These are phyloP conservation scores for Malus hybrid DNA, from an alignment of 331 rosid genomes.

Conservation along the genomic window DNA sequence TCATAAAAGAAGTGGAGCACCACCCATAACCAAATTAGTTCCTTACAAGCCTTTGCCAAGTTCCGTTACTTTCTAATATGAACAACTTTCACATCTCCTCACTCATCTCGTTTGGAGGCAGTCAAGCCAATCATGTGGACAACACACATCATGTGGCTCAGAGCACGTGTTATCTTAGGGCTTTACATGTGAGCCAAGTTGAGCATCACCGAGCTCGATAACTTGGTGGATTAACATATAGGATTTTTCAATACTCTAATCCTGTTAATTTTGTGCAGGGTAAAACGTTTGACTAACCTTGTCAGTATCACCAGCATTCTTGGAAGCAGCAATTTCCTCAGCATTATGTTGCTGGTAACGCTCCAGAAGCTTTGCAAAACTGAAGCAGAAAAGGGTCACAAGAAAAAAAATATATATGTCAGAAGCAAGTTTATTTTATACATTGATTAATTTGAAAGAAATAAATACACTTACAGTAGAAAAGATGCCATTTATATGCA, in stretches of 20 bases:
- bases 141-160: too few species aligned
- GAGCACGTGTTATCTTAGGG: too few species aligned
- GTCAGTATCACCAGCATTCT: background rate
- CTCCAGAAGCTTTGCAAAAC: constrained; percentile 4
- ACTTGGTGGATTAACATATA: background rate
- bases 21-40: too few species aligned
- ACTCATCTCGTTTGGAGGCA: too few species aligned
- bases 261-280: background rate
- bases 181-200: too few species aligned
- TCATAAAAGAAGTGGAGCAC: too few species aligned
- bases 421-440: background rate
- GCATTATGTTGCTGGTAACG: constrained; percentile 6
- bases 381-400: background rate
- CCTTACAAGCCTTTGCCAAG: too few species aligned
- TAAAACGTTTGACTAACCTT: constrained; percentile 4
- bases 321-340: background rate
- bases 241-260: background rate
- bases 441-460: background rate
- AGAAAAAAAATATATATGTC: background rate
- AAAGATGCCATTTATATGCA: background rate
- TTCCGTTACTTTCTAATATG: too few species aligned
- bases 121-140: too few species aligned
- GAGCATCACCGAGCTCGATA: background rate
- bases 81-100: too few species aligned
- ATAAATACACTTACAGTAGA: background rate